A percentile compares a stretch with the other conserved stretches of the same genome.
Evolutionary conservation across 2,329 filamentous ascomycete species (phyloP).

Genomic region (Rhynchosporium agropyri): DNA sequence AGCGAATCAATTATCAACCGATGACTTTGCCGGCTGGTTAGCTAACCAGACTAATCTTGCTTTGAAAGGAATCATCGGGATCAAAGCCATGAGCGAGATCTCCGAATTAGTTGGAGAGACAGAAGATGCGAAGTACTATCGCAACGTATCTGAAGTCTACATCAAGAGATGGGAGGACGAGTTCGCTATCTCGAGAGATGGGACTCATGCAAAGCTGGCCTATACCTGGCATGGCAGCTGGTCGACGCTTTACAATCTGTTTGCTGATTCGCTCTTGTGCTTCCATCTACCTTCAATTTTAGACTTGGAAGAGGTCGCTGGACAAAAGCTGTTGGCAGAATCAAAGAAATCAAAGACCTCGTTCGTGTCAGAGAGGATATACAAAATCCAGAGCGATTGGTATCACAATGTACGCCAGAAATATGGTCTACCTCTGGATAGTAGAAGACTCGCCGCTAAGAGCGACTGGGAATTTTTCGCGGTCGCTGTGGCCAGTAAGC

Average conservation of each 20-base stretch:
- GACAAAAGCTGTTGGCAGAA: slow-evolving; percentile 37
- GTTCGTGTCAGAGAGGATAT: slow-evolving; percentile 77
- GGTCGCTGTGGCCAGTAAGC: slow-evolving; percentile 72
- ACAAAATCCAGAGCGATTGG: slow-evolving; percentile 79
- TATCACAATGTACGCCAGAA: slow-evolving; percentile 77
- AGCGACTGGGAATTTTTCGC: slow-evolving; percentile 92
- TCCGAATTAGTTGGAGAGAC: slow-evolving; percentile 58
- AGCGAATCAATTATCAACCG: slow-evolving; percentile 68
- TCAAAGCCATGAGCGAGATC: slow-evolving; percentile 74
- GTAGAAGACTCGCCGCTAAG: slow-evolving; percentile 81
- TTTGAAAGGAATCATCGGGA: slow-evolving; percentile 77
- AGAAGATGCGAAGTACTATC: slow-evolving; percentile 60
- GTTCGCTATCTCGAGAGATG: slow-evolving; percentile 65
- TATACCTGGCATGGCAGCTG: slow-evolving; percentile 76
- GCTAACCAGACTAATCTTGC: slow-evolving; percentile 72
- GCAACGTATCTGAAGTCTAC: slow-evolving; percentile 63
- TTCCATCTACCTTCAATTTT: slow-evolving; percentile 61
- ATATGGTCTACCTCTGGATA: slow-evolving; percentile 82
- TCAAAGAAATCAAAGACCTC: slow-evolving; percentile 41
- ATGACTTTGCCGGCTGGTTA: slow-evolving; percentile 71
- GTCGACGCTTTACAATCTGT: slow-evolving; percentile 74
- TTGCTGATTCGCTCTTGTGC: slow-evolving; percentile 73
- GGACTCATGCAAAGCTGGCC: slow-evolving; percentile 67
- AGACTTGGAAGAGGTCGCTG: slow-evolving; percentile 25
- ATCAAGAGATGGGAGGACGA: slow-evolving; percentile 65